Evolutionary conservation across 345 rosid species (phyloP), one percentile per base, ranked within the genome.

Genomic region (Populus tremula): DNA sequence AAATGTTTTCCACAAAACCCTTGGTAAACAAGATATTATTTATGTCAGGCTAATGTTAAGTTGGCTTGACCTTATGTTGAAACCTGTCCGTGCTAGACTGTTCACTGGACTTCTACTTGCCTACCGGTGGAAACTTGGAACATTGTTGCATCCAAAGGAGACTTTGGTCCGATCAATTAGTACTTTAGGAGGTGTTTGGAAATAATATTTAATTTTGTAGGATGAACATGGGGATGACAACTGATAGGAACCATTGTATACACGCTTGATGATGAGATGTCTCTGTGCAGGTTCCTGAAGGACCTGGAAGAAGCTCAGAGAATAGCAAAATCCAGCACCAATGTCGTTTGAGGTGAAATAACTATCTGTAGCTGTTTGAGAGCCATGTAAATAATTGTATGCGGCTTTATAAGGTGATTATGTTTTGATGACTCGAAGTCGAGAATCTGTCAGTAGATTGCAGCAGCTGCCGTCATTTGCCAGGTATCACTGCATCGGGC

Each of bases 241-340:
- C 1, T 14, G 38, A 20, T 33, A 10, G 14, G 31, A 49, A 31
- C 11, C 6, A 13, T 4, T 17, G 16, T 10, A 61, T 1, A 6
- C 20, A 29, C 27, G 25, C 54, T 61, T 54, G n/a, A 45, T 54
- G n/a, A 45, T 8, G 25, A 31, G 21, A 67, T 59, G 2, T 56
- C 4, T 17, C 7, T 23, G 45, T 62, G 81, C 90, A 96, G 99
- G 82, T 92, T 96, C 78, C 79, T 92, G 72, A 96, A 87, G 85
- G 94, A 96, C 84, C 87, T 90, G 25, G 96, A 90, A 85, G 98
- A 90, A 81, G 98, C 96, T 47, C 96, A 90, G 76, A 87, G 91
- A 83, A 81, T 88, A 75, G 81, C 94, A 74, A 87, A 86, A 75
- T 84, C 88, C 80, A 88, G 89, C 85, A 72, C 82, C 79, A 88